A percentile compares a stretch with the other conserved stretches of the same genome.
Conservation (phyloP, 768 basidiomycete species). For the Tylopilus rubrobrunneus region DNA sequence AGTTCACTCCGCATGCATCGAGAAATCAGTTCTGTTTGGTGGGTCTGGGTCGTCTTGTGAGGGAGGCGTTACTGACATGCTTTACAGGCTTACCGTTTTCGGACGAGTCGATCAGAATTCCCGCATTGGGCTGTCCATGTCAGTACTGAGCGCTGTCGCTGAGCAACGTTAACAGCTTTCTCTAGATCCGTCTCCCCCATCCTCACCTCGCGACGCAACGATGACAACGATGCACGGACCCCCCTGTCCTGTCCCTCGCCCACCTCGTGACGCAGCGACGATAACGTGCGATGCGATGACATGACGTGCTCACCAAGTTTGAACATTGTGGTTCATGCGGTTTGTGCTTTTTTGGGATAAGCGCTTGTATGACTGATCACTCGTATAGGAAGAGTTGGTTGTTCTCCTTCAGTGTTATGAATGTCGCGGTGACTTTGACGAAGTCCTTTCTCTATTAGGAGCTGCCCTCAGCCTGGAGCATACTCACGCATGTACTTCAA, state of each 20-base stretch:
- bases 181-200: no score
- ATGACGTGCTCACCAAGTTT: constrained; percentile 48
- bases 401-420: constrained; percentile 82
- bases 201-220: no score
- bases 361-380: constrained; percentile 7
- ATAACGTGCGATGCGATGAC: no score
- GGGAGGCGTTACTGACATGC: constrained; percentile 4
- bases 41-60: constrained; percentile 14
- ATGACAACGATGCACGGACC: no score
- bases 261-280: no score
- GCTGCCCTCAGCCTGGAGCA: constrained; percentile 95
- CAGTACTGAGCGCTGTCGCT: no score
- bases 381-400: constrained; percentile 66
- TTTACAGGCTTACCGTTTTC: constrained; percentile 56
- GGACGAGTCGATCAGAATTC: no score
- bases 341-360: constrained; percentile 18
- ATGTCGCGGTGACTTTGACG: constrained; percentile 88
- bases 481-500: constrained; percentile 62
- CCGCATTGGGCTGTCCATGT: no score
- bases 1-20: constrained; percentile 96
- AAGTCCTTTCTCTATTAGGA: constrained; percentile 86
- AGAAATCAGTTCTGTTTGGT: constrained; percentile 90
- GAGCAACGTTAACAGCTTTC: no score
- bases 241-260: no score
- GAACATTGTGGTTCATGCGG: constrained; percentile 92